Conservation (phyloP, 331 rosid species). For the Rhamnella rubrinervis region DNA sequence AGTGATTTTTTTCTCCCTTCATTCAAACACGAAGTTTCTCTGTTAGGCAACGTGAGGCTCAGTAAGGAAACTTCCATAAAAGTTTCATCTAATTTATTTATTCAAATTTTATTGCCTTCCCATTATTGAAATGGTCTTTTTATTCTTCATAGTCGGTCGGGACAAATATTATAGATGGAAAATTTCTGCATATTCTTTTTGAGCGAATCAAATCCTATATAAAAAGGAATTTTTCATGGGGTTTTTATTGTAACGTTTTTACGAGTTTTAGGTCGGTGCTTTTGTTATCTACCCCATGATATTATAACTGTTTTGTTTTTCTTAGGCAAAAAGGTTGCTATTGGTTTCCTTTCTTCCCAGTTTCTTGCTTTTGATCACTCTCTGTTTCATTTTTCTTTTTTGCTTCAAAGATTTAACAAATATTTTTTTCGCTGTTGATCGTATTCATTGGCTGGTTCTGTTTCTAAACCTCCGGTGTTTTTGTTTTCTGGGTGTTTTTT, state of each 20-base stretch:
- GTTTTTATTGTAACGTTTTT: constrained; percentile 4
- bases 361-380: background rate
- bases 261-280: constrained; percentile 18
- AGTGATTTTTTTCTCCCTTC: background rate
- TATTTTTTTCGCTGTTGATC: background rate
- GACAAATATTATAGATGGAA: background rate
- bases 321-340: background rate
- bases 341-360: background rate
- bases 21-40: constrained; percentile 6
- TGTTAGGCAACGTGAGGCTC: constrained; percentile 18
- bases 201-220: background rate
- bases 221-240: constrained; percentile 4
- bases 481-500: background rate
- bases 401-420: background rate
- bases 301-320: background rate
- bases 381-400: background rate
- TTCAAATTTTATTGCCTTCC: background rate
- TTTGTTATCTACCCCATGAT: background rate
- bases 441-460: background rate
- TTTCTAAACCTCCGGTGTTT: constrained; percentile 10
- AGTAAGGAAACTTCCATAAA: constrained; percentile 10
- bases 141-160: constrained; percentile 1
- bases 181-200: background rate
- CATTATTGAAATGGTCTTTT: background rate
- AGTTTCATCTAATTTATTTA: background rate